phyloP scores from a whole-genome alignment of 2,329 filamentous ascomycete species.

The Talaromyces albobiverticillius region DNA sequence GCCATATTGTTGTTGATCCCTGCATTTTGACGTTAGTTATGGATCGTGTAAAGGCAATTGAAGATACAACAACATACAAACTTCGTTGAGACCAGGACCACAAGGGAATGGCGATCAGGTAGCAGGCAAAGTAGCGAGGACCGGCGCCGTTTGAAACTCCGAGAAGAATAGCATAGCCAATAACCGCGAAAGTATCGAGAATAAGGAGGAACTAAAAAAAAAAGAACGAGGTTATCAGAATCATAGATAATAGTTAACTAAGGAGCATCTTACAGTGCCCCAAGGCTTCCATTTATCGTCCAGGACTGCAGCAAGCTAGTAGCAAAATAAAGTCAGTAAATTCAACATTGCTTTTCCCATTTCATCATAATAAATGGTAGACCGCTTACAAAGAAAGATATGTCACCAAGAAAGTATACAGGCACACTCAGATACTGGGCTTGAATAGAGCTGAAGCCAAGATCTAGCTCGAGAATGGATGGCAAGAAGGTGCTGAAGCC shows the following conservation, averaged over 20 bases:
- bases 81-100: conserved; percentile 49
- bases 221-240: too few species aligned
- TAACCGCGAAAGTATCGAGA: conserved; percentile 43
- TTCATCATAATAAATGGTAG: too few species aligned
- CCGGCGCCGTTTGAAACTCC: conserved; percentile 42
- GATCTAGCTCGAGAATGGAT: conserved; percentile 48
- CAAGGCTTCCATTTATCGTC: too few species aligned
- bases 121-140: conserved; percentile 51
- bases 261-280: too few species aligned
- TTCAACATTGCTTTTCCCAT: too few species aligned
- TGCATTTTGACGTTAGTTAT: too few species aligned
- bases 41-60: too few species aligned
- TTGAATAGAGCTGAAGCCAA: conserved; percentile 52
- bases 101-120: conserved; percentile 46
- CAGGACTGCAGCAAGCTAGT: too few species aligned
- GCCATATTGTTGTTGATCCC: conserved; percentile 50
- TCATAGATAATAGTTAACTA: too few species aligned
- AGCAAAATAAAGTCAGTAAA: too few species aligned
- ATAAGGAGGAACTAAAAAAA: conserved; percentile 26
- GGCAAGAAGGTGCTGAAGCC: conserved; percentile 59
- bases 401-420: conserved; percentile 50
- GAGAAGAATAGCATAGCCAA: conserved; percentile 51
- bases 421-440: conserved; percentile 56
- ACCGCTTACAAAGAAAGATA: too few species aligned
- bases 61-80: conserved; percentile 18